Conservation (phyloP, 257 asterid species). For the Gentiana straminea region DNA sequence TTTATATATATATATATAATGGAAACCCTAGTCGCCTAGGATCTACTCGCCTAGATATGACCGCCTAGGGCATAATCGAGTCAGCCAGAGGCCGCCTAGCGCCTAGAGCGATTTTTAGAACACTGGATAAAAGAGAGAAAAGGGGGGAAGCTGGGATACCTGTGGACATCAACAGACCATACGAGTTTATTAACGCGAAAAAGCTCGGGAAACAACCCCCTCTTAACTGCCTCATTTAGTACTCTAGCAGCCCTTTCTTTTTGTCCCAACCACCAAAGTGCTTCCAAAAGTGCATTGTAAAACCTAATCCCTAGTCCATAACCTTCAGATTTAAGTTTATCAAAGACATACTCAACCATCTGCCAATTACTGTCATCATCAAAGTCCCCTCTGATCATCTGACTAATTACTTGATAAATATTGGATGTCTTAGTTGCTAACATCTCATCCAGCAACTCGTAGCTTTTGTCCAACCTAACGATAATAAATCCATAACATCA, state of each 20-base stretch:
- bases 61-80: too few species aligned
- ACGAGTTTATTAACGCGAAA: slow-evolving; percentile 67
- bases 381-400: slow-evolving; percentile 79
- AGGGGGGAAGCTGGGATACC: slow-evolving; percentile 30
- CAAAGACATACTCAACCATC: slow-evolving; percentile 88
- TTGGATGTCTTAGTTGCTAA: slow-evolving; percentile 51
- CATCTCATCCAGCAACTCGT: slow-evolving; percentile 69
- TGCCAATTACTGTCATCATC: slow-evolving; percentile 89
- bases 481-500: slow-evolving; percentile 18
- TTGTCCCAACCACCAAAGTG: slow-evolving; percentile 96
- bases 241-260: slow-evolving; percentile 92
- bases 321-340: slow-evolving; percentile 86
- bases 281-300: slow-evolving; percentile 69
- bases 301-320: slow-evolving; percentile 77
- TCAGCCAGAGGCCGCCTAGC: too few species aligned
- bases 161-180: slow-evolving; percentile 91
- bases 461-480: slow-evolving; percentile 62
- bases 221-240: slow-evolving; percentile 76
- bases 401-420: slow-evolving; percentile 75
- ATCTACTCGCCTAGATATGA: too few species aligned
- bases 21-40: too few species aligned
- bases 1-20: neutral
- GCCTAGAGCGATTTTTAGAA: too few species aligned
- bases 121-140: neutral
- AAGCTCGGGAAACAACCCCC: slow-evolving; percentile 78